Evolutionary conservation across 73 alveolate species (phyloP), one percentile per base, ranked within the genome.

Genomic region (Paramecium bursaria): DNA sequence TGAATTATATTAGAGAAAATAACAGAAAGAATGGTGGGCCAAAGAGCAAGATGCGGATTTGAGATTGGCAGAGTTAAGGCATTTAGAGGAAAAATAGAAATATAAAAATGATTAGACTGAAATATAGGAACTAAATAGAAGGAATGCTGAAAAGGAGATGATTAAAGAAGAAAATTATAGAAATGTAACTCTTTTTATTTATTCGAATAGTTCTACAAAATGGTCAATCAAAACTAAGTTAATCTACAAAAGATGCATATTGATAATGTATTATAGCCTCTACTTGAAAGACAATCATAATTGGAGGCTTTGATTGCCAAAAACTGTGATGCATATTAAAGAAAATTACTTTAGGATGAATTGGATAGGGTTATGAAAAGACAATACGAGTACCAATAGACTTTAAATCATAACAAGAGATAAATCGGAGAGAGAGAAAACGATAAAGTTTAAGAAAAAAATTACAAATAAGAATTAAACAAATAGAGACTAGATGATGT

Each of bases 401-500:
- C 82, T 25, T 23, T 67, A 4, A 67, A 42, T 67, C 46, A 10
- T 2, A 67, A 67, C 21, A 67, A 19, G 35, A 67, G 27, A 47
- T 25, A 39, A 13, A 30, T 67, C 47, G 55, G 35, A 21, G 82
- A 67, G 0, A 67, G 55, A 42, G 82, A 67, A 21, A 39, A 67
- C 2, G 82, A 47, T 15, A 67, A 67, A 19, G 22, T 15, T 2
- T 17, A 67, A 3, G 82, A 67, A 47, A 67, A 39, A 42, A 67
- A n/a, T 42, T 29, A 21, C 10, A 67, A 67, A 67, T 67, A 67
- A 19, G 82, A 67, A 21, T 67, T 15, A 21, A 67, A 31, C 21
- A 67, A 67, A 39, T 67, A 67, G 50, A 67, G 82, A 67, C 44
- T 67, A 15, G 82, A 67, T 19, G 82, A 67, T 67, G 82, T 67